Base-by-base conservation (phyloP, 257 asterid species). In the Solanum ossicruentum region DNA sequence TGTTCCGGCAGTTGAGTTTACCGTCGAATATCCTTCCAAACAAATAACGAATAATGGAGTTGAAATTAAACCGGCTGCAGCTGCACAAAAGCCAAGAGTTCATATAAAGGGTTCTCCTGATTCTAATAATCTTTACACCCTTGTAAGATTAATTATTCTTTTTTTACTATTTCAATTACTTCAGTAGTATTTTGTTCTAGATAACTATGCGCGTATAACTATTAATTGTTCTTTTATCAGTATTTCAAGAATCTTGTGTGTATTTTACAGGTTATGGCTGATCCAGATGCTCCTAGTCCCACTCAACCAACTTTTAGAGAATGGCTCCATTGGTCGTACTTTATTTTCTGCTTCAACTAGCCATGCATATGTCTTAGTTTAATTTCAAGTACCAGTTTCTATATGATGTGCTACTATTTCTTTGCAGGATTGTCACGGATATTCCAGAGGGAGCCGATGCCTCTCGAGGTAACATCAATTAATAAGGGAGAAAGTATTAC, bases 201-300 rank as follows among this genome's bases (percentile, higher is more conserved):
- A 20, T 51, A 28, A 28, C 28, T 26, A 26, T 26, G 28, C 28
- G 28, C 28, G 28, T 26, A 26, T 26, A 26, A 26, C 32, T 28
- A 28, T 28, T 28, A 26, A 26, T 26, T 1, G 32, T 28, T 28
- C 32, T 28, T 28, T 28, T 28, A 28, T 28, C 2, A 28, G 2
- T 28, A 28, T 28, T 1, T 18, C n/a, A 36, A 36, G 9, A 69
- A 39, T 69, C 21, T 4, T 69, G 5, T 39, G 83, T 71, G 17
- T 21, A 26, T n/a, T 57, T n/a, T 9, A 10, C 83, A 89, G 95
- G 86, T 89, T 1, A 91, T 92, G 95, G 91, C 88, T 85, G 95
- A 92, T 88, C 93, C 95, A 28, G 95, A 92, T 85, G 95, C 95
- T 51, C 95, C 95, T 7, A 91, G 91, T 17, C 93, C 93, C 56